phyloP scores from a whole-genome alignment of 108 stramenopile species.

The Cyclotella cryptica region DNA sequence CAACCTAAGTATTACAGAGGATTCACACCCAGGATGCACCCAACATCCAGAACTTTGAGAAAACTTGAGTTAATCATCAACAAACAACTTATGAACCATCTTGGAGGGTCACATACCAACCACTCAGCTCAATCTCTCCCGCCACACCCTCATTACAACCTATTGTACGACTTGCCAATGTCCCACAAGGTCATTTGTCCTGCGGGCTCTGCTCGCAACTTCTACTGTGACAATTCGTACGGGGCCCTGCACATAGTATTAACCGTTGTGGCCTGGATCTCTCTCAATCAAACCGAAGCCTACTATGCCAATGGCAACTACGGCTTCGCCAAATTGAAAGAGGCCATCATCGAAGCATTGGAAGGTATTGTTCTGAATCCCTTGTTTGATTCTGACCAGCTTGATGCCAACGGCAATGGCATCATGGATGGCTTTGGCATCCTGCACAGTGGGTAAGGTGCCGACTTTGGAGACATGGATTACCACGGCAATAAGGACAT shows the following conservation, averaged over 20 bases:
- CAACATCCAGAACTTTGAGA: too few species aligned
- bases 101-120: too few species aligned
- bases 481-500: constrained; percentile 38
- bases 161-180: constrained; percentile 49
- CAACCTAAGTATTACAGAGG: too few species aligned
- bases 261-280: constrained; percentile 58
- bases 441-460: constrained; percentile 78
- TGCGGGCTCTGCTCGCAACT: constrained; percentile 51
- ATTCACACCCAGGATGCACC: too few species aligned
- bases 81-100: too few species aligned
- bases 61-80: too few species aligned
- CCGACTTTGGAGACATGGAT: constrained; percentile 65
- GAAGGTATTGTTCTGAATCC: background rate
- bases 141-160: constrained; percentile 47
- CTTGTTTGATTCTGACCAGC: constrained; percentile 19
- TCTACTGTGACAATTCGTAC: constrained; percentile 41
- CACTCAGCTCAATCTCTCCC: constrained; percentile 47
- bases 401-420: constrained; percentile 41
- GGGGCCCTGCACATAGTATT: constrained; percentile 38
- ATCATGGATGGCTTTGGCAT: constrained; percentile 65
- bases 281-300: constrained; percentile 49
- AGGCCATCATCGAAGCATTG: constrained; percentile 43
- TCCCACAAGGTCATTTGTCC: constrained; percentile 31
- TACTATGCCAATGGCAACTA: constrained; percentile 60
- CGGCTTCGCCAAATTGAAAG: constrained; percentile 39